Evolutionary conservation across 768 basidiomycete genomes (phyloP).

Genomic region (Suillus bovinus): DNA sequence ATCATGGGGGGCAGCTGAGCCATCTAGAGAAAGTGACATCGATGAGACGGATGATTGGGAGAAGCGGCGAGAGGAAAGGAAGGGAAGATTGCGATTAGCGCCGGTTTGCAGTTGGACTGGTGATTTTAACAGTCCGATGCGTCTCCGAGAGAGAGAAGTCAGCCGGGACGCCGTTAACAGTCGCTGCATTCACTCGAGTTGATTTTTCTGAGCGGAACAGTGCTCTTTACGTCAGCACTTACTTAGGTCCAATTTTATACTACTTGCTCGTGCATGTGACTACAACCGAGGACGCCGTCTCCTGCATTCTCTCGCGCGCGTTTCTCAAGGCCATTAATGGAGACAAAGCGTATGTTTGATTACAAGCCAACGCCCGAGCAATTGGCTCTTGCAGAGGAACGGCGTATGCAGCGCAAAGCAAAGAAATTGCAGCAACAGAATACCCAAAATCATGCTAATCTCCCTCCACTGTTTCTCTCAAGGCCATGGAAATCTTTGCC

Average conservation of each 20-base stretch:
- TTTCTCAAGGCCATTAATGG: conserved; percentile 2
- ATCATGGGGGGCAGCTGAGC: conserved; percentile 16
- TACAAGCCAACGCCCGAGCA: conserved; percentile 53
- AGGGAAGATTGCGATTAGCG: conserved; percentile 7
- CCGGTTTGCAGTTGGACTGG: conserved; percentile 1
- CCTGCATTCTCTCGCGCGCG: background rate
- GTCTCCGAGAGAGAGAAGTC: conserved; percentile 18
- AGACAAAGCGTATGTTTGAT: background rate
- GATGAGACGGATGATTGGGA: conserved; percentile 23
- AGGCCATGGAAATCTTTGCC: conserved; percentile 39
- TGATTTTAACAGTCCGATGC: background rate
- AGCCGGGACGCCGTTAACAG: conserved; percentile 27
- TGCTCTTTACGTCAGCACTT: conserved; percentile 7
- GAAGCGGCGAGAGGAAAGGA: conserved; percentile 9
- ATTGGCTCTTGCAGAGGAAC: conserved; percentile 51
- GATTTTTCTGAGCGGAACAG: conserved; percentile 3
- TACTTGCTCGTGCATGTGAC: background rate
- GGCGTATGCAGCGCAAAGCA: conserved; percentile 43
- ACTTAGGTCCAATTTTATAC: background rate
- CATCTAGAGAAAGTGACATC: conserved; percentile 30
- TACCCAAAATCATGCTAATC: conserved; percentile 10
- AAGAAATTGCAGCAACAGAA: conserved; percentile 37
- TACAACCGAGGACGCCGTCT: background rate
- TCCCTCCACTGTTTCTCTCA: conserved; percentile 17
- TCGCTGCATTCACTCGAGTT: conserved; percentile 36